These are phyloP conservation scores for Carex cristatella DNA, from an alignment of 176 grass and related monocot species.

Conservation along the genomic window DNA sequence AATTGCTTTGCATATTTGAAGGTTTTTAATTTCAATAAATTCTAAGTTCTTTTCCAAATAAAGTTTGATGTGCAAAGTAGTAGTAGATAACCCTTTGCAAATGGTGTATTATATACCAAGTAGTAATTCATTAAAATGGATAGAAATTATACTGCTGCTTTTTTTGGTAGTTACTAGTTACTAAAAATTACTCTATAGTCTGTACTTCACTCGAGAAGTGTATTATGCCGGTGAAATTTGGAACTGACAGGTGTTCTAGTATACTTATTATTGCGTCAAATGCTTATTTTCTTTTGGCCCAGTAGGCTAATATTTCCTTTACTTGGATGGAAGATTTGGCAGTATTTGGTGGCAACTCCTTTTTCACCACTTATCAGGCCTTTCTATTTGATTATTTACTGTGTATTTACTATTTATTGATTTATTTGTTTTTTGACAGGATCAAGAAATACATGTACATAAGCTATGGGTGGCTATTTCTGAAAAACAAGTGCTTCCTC, in stretches of 20 bases:
- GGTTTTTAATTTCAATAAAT: slow-evolving; percentile 39
- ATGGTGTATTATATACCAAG: background rate
- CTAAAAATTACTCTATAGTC: background rate
- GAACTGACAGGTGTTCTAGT: background rate
- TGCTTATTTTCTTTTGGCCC: background rate
- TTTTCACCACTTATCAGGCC: background rate
- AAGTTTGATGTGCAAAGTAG: background rate
- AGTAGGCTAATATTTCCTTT: background rate
- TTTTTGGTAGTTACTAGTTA: background rate
- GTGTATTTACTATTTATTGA: background rate
- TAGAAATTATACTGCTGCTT: background rate
- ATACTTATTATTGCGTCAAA: background rate
- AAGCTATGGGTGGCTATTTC: slow-evolving; percentile 47
- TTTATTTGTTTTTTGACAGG: slow-evolving; percentile 40
- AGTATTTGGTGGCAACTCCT: background rate
- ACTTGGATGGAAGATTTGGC: background rate
- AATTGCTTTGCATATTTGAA: slow-evolving; percentile 89
- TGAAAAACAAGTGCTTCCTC: slow-evolving; percentile 63
- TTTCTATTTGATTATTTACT: background rate
- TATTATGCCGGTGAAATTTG: background rate
- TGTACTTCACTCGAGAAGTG: background rate
- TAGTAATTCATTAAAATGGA: background rate
- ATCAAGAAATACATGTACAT: slow-evolving; percentile 69
- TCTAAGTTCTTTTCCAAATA: background rate
- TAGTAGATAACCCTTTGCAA: background rate